phyloP scores from a whole-genome alignment of 306 rosid genomes.

The Begonia masoniana region DNA sequence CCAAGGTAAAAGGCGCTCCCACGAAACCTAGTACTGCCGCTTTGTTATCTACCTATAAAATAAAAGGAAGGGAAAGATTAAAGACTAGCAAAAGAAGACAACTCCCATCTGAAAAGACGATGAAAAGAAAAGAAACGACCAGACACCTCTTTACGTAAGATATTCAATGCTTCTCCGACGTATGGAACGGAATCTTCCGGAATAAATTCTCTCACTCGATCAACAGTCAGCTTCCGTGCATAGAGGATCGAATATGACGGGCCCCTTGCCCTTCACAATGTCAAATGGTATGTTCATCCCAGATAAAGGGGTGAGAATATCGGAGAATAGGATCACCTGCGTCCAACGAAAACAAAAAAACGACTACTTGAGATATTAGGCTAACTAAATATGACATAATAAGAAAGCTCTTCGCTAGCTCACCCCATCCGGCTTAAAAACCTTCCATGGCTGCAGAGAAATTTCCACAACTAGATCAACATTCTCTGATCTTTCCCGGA shows the following conservation, averaged over 20 bases:
- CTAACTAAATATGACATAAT: not conserved
- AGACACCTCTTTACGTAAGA: constrained; percentile 75
- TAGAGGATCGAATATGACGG: constrained; percentile 69
- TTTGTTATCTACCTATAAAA: constrained; percentile 65
- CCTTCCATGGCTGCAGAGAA: constrained; percentile 91
- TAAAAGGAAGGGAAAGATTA: not conserved
- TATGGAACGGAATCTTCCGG: constrained; percentile 96
- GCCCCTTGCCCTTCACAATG: constrained; percentile 96
- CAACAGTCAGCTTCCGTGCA: constrained; percentile 47
- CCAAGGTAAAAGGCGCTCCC: constrained; percentile 95
- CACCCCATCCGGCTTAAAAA: constrained; percentile 96
- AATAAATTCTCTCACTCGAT: constrained; percentile 68
- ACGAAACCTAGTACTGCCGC: constrained; percentile 96
- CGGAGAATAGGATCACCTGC: constrained; percentile 94
- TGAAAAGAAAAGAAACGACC: not conserved
- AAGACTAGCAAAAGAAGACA: too few relatives aligned
- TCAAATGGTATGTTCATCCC: constrained; percentile 98
- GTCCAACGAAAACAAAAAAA: constrained; percentile 10
- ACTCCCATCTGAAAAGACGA: too few relatives aligned
- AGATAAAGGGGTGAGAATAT: constrained; percentile 92
- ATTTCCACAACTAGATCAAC: constrained; percentile 90
- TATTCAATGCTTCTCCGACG: constrained; percentile 82
- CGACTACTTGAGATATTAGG: constrained; percentile 3
- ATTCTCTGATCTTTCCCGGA: constrained; percentile 89
- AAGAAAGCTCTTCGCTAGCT: constrained; percentile 4